A percentile compares a stretch with the other conserved stretches of the same genome.
Conservation (phyloP, 1,139 yeast genomes). For the Kluyveromyces sp. region DNA sequence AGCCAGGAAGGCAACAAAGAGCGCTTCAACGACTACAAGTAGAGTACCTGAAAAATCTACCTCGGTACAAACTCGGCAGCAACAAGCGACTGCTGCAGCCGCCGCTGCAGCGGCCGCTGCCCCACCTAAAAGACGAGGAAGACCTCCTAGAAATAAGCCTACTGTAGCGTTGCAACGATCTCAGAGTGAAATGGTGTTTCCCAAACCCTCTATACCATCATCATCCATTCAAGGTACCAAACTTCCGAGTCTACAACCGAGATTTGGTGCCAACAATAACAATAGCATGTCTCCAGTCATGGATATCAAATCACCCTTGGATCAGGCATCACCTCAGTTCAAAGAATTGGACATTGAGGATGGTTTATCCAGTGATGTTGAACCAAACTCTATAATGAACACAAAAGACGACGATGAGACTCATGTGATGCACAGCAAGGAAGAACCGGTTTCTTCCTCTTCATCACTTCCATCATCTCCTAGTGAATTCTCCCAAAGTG, state of each 20-base stretch:
- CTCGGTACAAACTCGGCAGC: not conserved
- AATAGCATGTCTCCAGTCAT: conserved; percentile 9
- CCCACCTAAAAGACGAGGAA: conserved; percentile 27
- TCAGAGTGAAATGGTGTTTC: conserved; percentile 27
- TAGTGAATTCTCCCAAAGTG: conserved; percentile 30
- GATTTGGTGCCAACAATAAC: conserved; percentile 11
- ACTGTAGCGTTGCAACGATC: conserved; percentile 20
- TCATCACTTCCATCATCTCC: conserved; percentile 35
- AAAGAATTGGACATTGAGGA: conserved; percentile 35
- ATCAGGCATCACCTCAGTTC: conserved; percentile 17
- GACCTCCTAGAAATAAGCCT: conserved; percentile 25
- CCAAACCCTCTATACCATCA: conserved; percentile 23
- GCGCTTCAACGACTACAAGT: conserved; percentile 12
- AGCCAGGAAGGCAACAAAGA: conserved; percentile 24
- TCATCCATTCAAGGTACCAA: conserved; percentile 22
- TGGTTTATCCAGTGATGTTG: conserved; percentile 37
- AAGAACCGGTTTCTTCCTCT: conserved; percentile 21
- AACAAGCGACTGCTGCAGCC: conserved; percentile 9
- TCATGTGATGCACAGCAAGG: conserved; percentile 10
- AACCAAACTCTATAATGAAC: conserved; percentile 19
- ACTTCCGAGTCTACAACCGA: conserved; percentile 19
- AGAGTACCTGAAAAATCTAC: conserved; percentile 7
- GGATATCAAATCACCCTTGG: conserved; percentile 6
- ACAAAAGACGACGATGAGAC: conserved; percentile 8
- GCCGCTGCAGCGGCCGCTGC: conserved; percentile 15